Conservation (phyloP, 345 rosid species). For the Moricandia moricandioides region DNA sequence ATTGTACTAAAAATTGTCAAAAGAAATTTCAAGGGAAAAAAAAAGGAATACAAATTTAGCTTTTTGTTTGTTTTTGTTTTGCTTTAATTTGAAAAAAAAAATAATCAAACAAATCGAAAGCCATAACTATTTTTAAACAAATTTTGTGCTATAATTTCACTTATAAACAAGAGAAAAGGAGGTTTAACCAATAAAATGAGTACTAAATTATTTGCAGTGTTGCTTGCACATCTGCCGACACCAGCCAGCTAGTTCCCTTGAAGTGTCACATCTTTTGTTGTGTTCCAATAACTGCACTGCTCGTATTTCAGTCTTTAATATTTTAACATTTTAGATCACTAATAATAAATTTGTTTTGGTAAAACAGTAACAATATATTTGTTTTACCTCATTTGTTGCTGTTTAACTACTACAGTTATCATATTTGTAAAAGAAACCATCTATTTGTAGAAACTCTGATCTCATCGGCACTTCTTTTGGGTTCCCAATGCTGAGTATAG, state of each 20-base stretch:
- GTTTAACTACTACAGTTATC: conserved; percentile 26
- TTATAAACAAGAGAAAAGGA: neutral
- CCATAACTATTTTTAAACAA: neutral
- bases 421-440: neutral
- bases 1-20: neutral
- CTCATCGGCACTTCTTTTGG: conserved; percentile 20
- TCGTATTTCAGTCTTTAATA: conserved; percentile 16
- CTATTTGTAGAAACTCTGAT: conserved; percentile 25
- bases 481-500: conserved; percentile 6
- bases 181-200: neutral
- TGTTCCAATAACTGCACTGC: conserved; percentile 32
- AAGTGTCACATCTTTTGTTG: conserved; percentile 34
- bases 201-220: neutral
- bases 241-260: conserved; percentile 36
- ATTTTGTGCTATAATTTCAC: neutral
- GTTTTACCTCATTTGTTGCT: neutral
- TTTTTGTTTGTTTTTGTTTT: neutral
- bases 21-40: neutral
- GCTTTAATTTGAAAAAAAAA: neutral
- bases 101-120: neutral
- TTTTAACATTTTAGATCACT: neutral
- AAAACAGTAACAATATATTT: too few species aligned
- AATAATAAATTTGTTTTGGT: neutral
- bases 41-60: neutral
- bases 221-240: conserved; percentile 38